Percentiles rank a stretch among this genome's conserved stretches.
phyloP scores from a whole-genome alignment of 495 filamentous ascomycete species.

The Aspergillus egyptiacus region DNA sequence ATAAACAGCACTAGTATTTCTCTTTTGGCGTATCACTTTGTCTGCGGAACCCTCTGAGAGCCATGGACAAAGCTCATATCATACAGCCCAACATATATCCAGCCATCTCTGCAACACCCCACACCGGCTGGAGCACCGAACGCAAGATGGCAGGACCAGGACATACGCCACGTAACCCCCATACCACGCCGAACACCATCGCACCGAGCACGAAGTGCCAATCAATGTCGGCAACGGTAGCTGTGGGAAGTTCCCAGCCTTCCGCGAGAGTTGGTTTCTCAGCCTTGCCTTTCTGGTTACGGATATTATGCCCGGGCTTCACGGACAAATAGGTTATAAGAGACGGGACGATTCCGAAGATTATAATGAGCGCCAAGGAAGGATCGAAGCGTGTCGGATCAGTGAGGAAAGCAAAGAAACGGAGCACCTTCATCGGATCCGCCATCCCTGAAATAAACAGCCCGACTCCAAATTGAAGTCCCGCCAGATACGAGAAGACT shows the following conservation, averaged over 20 bases:
- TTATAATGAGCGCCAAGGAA: constrained; percentile 43
- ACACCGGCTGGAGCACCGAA: constrained; percentile 42
- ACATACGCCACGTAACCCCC: constrained; percentile 52
- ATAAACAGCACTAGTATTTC: background rate
- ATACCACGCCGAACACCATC: constrained; percentile 48
- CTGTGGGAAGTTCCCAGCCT: constrained; percentile 41
- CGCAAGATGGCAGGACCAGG: constrained; percentile 51
- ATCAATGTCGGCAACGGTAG: constrained; percentile 46
- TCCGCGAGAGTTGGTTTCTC: constrained; percentile 37
- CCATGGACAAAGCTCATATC: constrained; percentile 14
- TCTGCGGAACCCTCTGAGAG: background rate
- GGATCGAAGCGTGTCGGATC: constrained; percentile 46
- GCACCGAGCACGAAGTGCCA: constrained; percentile 49
- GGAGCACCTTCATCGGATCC: constrained; percentile 45
- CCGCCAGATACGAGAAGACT: constrained; percentile 38
- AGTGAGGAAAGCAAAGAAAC: constrained; percentile 47
- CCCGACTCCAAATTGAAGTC: constrained; percentile 50
- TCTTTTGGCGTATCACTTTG: background rate
- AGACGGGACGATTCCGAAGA: constrained; percentile 47
- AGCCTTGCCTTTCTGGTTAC: constrained; percentile 13
- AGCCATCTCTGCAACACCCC: constrained; percentile 43
- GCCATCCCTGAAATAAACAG: constrained; percentile 52
- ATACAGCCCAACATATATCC: constrained; percentile 44
- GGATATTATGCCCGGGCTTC: constrained; percentile 25
- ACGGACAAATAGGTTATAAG: constrained; percentile 29